A percentile compares a stretch with the other conserved stretches of the same genome.
Conservation (phyloP, 352 stramenopile species). For the Globisporangium okanoganense region DNA sequence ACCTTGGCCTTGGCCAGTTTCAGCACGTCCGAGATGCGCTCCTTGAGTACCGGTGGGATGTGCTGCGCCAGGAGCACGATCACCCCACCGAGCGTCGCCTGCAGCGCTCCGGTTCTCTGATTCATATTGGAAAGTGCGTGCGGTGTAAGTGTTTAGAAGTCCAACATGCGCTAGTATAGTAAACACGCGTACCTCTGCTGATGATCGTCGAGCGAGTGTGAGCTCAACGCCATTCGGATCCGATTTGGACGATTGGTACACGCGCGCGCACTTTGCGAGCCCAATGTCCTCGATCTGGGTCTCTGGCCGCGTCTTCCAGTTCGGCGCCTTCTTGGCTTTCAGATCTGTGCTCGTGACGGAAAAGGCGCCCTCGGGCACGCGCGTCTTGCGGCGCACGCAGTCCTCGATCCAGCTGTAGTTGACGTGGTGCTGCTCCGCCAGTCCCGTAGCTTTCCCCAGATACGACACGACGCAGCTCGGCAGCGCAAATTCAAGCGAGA, state of each 20-base stretch:
- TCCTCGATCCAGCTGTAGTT: constrained; percentile 84
- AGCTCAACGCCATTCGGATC: constrained; percentile 38
- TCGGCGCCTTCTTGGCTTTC: constrained; percentile 17
- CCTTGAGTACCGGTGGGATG: constrained; percentile 57
- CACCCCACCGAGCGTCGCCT: constrained; percentile 40
- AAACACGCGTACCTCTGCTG: constrained; percentile 30
- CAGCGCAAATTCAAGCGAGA: constrained; percentile 39
- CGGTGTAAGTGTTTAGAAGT: not conserved
- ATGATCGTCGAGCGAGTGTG: constrained; percentile 42
- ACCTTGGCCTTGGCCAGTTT: constrained; percentile 75
- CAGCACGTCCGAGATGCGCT: constrained; percentile 60
- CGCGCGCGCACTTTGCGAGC: constrained; percentile 32
- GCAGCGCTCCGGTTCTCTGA: constrained; percentile 54
- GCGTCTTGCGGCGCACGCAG: constrained; percentile 50
- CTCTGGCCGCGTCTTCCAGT: constrained; percentile 48
- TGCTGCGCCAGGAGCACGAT: constrained; percentile 79
- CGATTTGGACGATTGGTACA: constrained; percentile 38
- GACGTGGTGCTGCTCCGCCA: constrained; percentile 59
- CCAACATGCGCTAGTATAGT: not conserved
- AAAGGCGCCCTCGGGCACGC: constrained; percentile 54
- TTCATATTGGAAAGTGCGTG: not conserved
- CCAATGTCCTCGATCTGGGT: constrained; percentile 48
- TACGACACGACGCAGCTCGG: constrained; percentile 57
- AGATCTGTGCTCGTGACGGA: constrained; percentile 10
- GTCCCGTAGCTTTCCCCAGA: constrained; percentile 39